A percentile compares a stretch with the other conserved stretches of the same genome.
Conservation (phyloP, 2,329 filamentous ascomycete genomes). For the Trichoderma citrinoviride region DNA sequence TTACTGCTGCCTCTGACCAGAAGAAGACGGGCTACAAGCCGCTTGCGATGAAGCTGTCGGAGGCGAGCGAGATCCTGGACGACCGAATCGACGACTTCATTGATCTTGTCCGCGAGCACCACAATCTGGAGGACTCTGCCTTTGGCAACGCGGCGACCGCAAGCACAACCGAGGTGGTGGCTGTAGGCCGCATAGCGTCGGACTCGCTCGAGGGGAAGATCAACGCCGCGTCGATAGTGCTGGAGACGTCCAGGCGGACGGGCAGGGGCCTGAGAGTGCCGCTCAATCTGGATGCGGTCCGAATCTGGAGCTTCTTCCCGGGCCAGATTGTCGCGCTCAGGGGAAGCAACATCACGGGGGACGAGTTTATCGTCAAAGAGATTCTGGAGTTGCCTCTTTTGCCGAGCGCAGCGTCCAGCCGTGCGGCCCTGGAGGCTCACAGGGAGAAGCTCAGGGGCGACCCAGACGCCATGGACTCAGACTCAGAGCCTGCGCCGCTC, state of each 20-base stretch:
- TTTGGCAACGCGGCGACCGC: conserved; percentile 87
- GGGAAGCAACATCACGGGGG: conserved; percentile 83
- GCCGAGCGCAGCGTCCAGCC: conserved; percentile 68
- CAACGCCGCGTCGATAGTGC: conserved; percentile 77
- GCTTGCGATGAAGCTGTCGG: conserved; percentile 90
- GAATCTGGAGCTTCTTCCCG: conserved; percentile 80
- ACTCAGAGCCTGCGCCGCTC: conserved; percentile 58
- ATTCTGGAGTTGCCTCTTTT: conserved; percentile 73
- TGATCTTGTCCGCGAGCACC: conserved; percentile 67
- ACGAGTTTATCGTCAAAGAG: conserved; percentile 77
- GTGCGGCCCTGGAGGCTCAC: conserved; percentile 63
- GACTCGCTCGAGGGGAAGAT: conserved; percentile 84
- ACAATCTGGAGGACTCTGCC: conserved; percentile 71
- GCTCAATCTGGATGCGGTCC: conserved; percentile 68
- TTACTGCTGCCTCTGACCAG: conserved; percentile 82
- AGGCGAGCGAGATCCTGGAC: conserved; percentile 89
- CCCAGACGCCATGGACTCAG: conserved; percentile 59
- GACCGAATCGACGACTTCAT: conserved; percentile 92
- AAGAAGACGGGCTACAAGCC: conserved; percentile 91
- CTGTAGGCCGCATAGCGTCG: conserved; percentile 86
- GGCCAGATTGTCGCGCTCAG: conserved; percentile 87
- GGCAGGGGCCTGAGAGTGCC: conserved; percentile 81
- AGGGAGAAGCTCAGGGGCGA: conserved; percentile 66
- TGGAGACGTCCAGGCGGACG: conserved; percentile 82
- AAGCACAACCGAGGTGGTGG: conserved; percentile 81